phyloP scores from a whole-genome alignment of 2,329 filamentous ascomycete genomes.

The Basipetospora chlamydospora region DNA sequence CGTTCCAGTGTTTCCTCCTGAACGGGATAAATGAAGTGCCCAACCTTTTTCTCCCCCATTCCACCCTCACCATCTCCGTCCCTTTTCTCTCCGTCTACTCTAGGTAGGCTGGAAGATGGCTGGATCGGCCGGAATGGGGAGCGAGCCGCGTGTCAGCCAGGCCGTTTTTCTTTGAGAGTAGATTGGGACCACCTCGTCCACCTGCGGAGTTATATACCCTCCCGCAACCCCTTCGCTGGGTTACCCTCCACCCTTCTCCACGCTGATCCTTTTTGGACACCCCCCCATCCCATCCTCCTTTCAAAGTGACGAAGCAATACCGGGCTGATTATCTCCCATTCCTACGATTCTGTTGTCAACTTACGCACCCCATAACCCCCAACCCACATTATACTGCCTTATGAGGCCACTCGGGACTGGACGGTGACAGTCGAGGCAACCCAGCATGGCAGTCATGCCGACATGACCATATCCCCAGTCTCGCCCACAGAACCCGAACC shows the following conservation, averaged over 20 bases:
- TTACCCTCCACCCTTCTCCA: too few relatives aligned
- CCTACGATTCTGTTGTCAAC: background rate
- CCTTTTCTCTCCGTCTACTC: background rate
- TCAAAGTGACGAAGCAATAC: too few relatives aligned
- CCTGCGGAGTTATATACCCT: too few relatives aligned
- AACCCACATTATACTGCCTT: background rate
- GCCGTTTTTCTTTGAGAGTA: too few relatives aligned
- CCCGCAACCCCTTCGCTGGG: too few relatives aligned
- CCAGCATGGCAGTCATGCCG: constrained; percentile 4
- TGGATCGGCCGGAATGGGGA: too few relatives aligned
- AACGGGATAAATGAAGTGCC: constrained; percentile 4
- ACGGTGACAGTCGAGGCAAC: background rate
- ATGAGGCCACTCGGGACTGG: background rate
- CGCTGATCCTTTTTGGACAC: too few relatives aligned
- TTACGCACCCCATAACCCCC: background rate
- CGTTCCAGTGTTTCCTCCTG: background rate
- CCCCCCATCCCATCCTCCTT: too few relatives aligned
- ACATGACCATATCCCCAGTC: constrained; percentile 3
- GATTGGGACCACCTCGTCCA: too few relatives aligned
- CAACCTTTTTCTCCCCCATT: background rate
- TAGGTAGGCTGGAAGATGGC: background rate
- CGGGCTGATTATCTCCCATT: too few relatives aligned
- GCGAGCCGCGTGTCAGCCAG: too few relatives aligned
- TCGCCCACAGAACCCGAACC: constrained; percentile 4
- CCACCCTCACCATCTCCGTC: background rate